A percentile compares a stretch with the other conserved stretches of the same genome.
phyloP scores from a whole-genome alignment of 495 filamentous ascomycete genomes.

The Chaetomium tenue region DNA sequence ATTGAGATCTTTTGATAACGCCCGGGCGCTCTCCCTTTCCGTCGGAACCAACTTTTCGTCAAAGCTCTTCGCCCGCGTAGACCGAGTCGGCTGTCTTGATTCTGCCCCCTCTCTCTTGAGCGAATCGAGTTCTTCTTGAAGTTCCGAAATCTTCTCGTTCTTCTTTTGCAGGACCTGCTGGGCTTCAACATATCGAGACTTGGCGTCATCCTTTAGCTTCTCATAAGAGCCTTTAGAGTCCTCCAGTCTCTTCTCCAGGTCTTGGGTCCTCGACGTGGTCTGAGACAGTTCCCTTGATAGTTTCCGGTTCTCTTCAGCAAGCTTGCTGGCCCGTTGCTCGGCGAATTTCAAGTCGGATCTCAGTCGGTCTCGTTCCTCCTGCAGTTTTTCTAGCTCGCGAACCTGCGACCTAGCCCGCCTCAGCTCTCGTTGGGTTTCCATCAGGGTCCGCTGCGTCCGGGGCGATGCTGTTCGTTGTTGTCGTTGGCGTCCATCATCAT shows the following conservation, averaged over 20 bases:
- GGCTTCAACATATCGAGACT: conserved; percentile 52
- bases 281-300: conserved; percentile 43
- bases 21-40: conserved; percentile 26
- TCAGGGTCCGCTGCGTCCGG: conserved; percentile 47
- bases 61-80: conserved; percentile 26
- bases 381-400: conserved; percentile 48
- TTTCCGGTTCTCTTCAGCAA: conserved; percentile 48
- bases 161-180: conserved; percentile 61
- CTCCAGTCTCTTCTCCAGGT: conserved; percentile 45
- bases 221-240: conserved; percentile 49
- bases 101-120: conserved; percentile 30
- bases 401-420: conserved; percentile 49
- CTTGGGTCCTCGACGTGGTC: conserved; percentile 40
- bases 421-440: conserved; percentile 49
- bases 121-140: conserved; percentile 33
- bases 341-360: conserved; percentile 47
- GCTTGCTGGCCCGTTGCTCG: conserved; percentile 45
- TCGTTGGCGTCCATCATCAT: conserved; percentile 33
- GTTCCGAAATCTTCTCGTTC: conserved; percentile 58
- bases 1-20: conserved; percentile 23
- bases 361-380: conserved; percentile 49
- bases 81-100: conserved; percentile 20
- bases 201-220: conserved; percentile 60
- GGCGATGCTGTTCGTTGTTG: conserved; percentile 41
- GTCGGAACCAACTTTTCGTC: conserved; percentile 28